phyloP scores from a whole-genome alignment of 129 eudicot genomes.

The Artemisia annua region DNA sequence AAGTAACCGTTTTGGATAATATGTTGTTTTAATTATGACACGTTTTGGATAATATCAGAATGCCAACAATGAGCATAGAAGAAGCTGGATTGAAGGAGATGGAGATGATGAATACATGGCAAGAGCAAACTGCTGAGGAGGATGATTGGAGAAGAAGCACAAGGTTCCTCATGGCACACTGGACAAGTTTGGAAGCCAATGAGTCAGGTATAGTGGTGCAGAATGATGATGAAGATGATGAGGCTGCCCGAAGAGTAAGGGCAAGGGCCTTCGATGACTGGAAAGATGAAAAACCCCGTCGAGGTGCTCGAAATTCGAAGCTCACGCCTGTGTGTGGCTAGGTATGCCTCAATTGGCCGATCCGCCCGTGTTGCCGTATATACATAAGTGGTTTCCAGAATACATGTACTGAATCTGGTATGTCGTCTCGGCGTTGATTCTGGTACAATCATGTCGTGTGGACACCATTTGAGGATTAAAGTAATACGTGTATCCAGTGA shows the following conservation, averaged over 20 bases:
- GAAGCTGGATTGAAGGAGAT: constrained; percentile 95
- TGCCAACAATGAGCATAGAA: constrained; percentile 98
- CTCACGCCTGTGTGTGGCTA: constrained; percentile 98
- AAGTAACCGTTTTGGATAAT: constrained; percentile 3
- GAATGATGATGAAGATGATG: constrained; percentile 75
- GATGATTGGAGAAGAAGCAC: constrained; percentile 85
- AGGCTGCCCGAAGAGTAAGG: constrained; percentile 74
- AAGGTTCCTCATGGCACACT: constrained; percentile 82
- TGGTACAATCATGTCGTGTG: constrained; percentile 23
- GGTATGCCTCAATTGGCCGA: background rate
- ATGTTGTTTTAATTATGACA: background rate
- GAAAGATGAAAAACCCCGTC: constrained; percentile 99
- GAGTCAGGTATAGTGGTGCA: constrained; percentile 44
- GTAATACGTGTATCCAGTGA: constrained; percentile 5
- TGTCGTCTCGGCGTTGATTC: constrained; percentile 11
- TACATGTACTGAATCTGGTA: constrained; percentile 7
- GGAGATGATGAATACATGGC: constrained; percentile 94
- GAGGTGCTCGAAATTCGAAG: constrained; percentile 91
- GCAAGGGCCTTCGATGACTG: constrained; percentile 95
- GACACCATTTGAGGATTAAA: background rate
- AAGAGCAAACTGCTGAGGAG: constrained; percentile 63
- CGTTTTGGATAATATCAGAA: constrained; percentile 32
- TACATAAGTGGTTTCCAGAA: constrained; percentile 10
- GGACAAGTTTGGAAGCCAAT: constrained; percentile 49
- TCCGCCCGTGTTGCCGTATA: constrained; percentile 3